Evolutionary conservation across 1,139 yeast genomes (phyloP), one percentile per base, ranked within the genome.

Genomic region (Candida tetrigidarum): DNA sequence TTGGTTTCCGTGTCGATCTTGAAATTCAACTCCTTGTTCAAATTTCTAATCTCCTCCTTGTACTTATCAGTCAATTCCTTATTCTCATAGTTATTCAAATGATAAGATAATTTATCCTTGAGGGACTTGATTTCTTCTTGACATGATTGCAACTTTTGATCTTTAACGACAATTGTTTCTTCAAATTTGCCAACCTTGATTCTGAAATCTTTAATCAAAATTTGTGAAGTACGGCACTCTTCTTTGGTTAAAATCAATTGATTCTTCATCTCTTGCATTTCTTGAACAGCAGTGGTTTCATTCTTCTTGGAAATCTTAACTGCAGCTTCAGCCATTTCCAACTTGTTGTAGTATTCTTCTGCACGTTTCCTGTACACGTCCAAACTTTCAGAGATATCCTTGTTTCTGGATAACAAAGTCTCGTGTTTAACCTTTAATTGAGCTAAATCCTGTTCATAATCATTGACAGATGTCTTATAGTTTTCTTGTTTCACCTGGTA

Each of bases 261-360:
- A 37, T 71, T 78, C 48, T 74, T 75, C 3, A 79, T 69, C 26
- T 84, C 90, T 18, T 67, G 64, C 47, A 84, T 68, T 53, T 89
- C 91, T 32, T 70, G 69, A 40, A 66, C 68, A 7, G 86, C 77
- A 43, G 72, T 64, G 42, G 76, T 76, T 58, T 86, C 92, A 14
- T 85, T 82, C 52, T 88, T 73, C 53, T 70, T 71, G 3, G 90
- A 81, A 41, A 82, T 77, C 39, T 77, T 71, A 2, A 87, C 81
- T 2, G 90, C 86, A 41, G 84, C 75, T 57, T 92, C 97, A 0
- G 96, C 93, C 48, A 81, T 77, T 56, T 90, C 96, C 29, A 91
- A 70, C 55, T 88, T 87, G 49, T 76, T 74, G 55, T 78, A 82
- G 57, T 89, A 87, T 52, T 86, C 89, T 39, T 88, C 93, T 12